Base-by-base conservation (phyloP, 2,329 filamentous ascomycete species). In the Fusarium torulosum region DNA sequence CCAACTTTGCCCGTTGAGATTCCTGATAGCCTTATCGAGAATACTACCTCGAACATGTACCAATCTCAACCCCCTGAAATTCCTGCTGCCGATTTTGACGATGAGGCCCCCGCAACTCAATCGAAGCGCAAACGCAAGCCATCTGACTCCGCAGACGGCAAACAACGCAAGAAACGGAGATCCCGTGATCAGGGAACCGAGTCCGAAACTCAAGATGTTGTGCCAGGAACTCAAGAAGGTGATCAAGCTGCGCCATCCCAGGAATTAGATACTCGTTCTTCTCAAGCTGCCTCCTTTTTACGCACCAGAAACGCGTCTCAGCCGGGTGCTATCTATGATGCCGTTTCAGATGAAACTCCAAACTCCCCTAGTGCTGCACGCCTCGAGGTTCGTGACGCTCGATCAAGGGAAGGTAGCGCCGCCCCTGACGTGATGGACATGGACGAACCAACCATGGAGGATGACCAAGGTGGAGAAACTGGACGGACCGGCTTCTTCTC, bases 51-150 rank as follows among this genome's bases (percentile, higher is more conserved):
- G 19, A 44, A 53, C 29, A 37, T 25, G 21, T 55, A 60, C 31
- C 57, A 60, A 31, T 51, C 55, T 44, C 59, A 63, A n/a, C 56
- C 58, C 20, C 29, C 49, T 21, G 62, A 63, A 27, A 51, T 57
- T 35, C 56, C 54, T 27, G 38, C 53, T 25, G 41, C 49, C 57
- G 38, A 70, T 59, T 37, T 63, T 19, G 53, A 59, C 33, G 71
- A 75, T 11, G 72, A 71, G 25, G 46, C 64, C 27, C 56, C 70
- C 38, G 67, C 72, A 23, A 59, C 69, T 4, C 72, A 75, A 19
- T 52, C 70, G 17, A 79, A 75, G 59, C 75, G 76, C 66, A 79
- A 79, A 62, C 76, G 78, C 66, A 78, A 75, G 56, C 55, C 71
- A 2, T 73, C 75, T 6, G 72, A 75, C 49, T 72, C 73, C 4